These are phyloP conservation scores for Tieghemostelium lacteum DNA, from an alignment of 78 protist species.

Conservation along the genomic window DNA sequence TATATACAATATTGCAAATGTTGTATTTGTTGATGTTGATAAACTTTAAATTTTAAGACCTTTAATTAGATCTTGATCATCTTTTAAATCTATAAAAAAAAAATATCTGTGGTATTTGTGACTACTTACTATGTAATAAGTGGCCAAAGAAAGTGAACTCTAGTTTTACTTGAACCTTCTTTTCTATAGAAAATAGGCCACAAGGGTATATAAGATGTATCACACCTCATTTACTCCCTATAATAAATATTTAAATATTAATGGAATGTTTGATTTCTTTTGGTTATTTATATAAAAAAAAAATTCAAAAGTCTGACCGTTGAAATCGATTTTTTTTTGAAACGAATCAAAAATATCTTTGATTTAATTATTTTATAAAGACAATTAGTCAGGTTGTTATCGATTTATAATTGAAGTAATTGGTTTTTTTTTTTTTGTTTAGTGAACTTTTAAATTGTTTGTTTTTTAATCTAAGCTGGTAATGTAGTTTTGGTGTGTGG, in stretches of 20 bases:
- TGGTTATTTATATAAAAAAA: no score
- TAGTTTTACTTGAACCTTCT: constrained; percentile 2
- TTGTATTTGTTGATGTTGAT: constrained; percentile 12
- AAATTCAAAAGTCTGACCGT: no score
- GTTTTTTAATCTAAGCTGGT: no score
- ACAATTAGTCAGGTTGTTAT: no score
- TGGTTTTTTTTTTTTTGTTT: background rate
- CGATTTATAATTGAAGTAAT: background rate
- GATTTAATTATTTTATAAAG: background rate
- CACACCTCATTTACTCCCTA: no score
- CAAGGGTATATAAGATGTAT: constrained; percentile 40
- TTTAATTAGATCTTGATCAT: background rate
- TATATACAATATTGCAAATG: constrained; percentile 57
- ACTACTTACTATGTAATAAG: constrained; percentile 45
- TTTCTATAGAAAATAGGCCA: constrained; percentile 59
- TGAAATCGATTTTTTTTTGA: background rate
- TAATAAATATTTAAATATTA: no score
- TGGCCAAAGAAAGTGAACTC: constrained; percentile 59
- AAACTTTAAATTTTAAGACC: background rate
- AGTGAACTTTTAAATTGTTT: no score
- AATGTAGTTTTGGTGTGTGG: no score
- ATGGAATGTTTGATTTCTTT: no score
- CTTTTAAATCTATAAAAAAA: background rate
- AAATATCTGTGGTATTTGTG: background rate
- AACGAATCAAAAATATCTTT: no score